Evolutionary conservation across 805 yeast genomes (phyloP).

Genomic region (Pichia californica): DNA sequence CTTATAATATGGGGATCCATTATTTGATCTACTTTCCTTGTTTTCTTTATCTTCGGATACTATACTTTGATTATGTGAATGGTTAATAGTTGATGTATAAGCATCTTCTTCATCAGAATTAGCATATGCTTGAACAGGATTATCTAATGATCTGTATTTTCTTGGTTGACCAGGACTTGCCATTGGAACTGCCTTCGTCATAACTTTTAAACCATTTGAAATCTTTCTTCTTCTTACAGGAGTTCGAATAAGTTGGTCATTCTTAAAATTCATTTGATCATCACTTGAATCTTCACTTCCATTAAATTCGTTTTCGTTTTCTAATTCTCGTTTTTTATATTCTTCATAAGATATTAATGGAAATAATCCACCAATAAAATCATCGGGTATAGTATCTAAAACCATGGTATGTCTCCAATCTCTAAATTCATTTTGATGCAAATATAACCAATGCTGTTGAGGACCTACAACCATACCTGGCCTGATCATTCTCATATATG

Average conservation of each 20-base stretch:
- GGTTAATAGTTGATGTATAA: conserved; percentile 14
- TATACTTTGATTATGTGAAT: conserved; percentile 11
- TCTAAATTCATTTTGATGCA: conserved; percentile 92
- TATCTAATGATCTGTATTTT: conserved; percentile 42
- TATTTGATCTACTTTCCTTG: conserved; percentile 14
- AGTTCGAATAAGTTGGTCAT: conserved; percentile 46
- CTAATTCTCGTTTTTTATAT: conserved; percentile 41
- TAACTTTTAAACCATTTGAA: conserved; percentile 55
- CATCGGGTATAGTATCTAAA: conserved; percentile 60
- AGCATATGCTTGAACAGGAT: conserved; percentile 26
- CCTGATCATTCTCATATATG: conserved; percentile 90
- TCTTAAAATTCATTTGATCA: conserved; percentile 19
- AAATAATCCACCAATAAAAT: conserved; percentile 59
- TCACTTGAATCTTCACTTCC: conserved; percentile 20
- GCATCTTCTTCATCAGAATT: conserved; percentile 33
- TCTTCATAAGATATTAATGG: conserved; percentile 59
- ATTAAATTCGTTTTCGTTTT: conserved; percentile 20
- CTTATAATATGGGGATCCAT: conserved; percentile 34
- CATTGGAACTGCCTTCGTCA: conserved; percentile 73
- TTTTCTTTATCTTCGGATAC: conserved; percentile 13
- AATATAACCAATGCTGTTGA: conserved; percentile 96
- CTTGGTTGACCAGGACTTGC: conserved; percentile 98
- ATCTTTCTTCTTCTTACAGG: conserved; percentile 68
- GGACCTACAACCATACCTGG: conserved; percentile 99
- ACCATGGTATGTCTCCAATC: conserved; percentile 95